Evolutionary conservation across 305 asterid species (phyloP).

Genomic region (Plantago coronopus): DNA sequence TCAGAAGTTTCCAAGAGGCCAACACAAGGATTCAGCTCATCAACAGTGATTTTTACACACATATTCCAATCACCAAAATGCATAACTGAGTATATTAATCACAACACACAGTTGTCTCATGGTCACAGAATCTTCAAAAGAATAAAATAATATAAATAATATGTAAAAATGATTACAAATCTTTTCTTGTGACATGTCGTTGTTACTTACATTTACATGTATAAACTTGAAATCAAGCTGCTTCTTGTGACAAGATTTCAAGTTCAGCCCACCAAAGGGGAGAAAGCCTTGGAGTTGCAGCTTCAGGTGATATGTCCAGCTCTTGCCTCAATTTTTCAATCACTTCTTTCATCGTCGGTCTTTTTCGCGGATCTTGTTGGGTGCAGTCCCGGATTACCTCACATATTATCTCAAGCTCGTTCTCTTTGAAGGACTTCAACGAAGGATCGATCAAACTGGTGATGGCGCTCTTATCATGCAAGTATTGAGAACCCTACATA

Average conservation of each 20-base stretch:
- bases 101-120: neutral
- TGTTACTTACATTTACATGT: conserved; percentile 18
- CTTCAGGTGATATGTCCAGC: conserved; percentile 66
- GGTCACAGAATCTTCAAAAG: conserved; percentile 12
- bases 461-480: conserved; percentile 37
- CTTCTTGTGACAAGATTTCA: conserved; percentile 84
- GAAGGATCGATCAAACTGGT: conserved; percentile 56
- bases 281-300: conserved; percentile 84
- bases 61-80: conserved; percentile 4
- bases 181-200: conserved; percentile 9
- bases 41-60: neutral
- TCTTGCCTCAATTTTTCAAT: conserved; percentile 46
- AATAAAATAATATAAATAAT: conserved; percentile 15
- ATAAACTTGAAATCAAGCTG: conserved; percentile 40
- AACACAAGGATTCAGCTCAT: neutral
- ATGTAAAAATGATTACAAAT: conserved; percentile 7
- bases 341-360: conserved; percentile 66
- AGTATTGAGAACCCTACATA: conserved; percentile 49
- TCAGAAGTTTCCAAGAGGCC: too few species aligned
- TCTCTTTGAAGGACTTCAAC: conserved; percentile 53
- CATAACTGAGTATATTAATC: neutral
- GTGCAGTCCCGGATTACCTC: conserved; percentile 69
- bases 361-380: conserved; percentile 48
- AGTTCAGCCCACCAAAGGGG: conserved; percentile 99
- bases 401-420: conserved; percentile 51